A percentile compares a stretch with the other conserved stretches of the same genome.
Conservation (phyloP, 139 green algal species). For the Chlorella sp. region DNA sequence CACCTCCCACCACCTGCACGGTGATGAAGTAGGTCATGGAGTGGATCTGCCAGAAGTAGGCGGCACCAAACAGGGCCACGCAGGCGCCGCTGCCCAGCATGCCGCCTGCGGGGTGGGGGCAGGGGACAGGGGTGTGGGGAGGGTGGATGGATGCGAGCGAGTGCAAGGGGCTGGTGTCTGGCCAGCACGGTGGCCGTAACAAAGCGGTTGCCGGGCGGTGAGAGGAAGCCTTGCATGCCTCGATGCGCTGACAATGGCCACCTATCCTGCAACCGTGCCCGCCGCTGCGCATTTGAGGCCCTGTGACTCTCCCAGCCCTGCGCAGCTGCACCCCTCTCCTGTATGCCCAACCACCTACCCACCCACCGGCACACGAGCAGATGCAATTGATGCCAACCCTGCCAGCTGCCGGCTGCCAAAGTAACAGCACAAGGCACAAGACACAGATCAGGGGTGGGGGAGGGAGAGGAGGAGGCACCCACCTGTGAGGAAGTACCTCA, state of each 20-base stretch:
- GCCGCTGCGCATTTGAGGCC: too few relatives aligned
- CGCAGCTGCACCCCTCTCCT: too few relatives aligned
- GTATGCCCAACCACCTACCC: too few relatives aligned
- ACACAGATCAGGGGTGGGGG: too few relatives aligned
- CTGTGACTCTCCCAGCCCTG: too few relatives aligned
- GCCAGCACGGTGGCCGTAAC: background rate
- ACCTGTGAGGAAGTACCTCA: slow-evolving; percentile 89
- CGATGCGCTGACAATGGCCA: too few relatives aligned
- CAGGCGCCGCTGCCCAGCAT: slow-evolving; percentile 89
- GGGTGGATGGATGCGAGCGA: background rate
- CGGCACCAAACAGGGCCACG: slow-evolving; percentile 83
- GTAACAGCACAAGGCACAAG: too few relatives aligned
- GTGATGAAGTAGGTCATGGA: slow-evolving; percentile 81
- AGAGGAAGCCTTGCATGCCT: too few relatives aligned
- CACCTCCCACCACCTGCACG: slow-evolving; percentile 68
- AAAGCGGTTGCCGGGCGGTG: background rate
- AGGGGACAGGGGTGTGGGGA: background rate
- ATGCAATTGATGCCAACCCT: too few relatives aligned
- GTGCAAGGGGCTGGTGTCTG: background rate
- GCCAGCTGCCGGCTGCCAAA: too few relatives aligned
- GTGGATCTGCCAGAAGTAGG: slow-evolving; percentile 90
- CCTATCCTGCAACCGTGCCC: too few relatives aligned
- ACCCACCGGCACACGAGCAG: too few relatives aligned
- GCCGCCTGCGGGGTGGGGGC: slow-evolving; percentile 46
- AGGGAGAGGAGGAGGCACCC: background rate